Conservation (phyloP, 2,329 filamentous ascomycete genomes). For the Penicillium occitanis region DNA sequence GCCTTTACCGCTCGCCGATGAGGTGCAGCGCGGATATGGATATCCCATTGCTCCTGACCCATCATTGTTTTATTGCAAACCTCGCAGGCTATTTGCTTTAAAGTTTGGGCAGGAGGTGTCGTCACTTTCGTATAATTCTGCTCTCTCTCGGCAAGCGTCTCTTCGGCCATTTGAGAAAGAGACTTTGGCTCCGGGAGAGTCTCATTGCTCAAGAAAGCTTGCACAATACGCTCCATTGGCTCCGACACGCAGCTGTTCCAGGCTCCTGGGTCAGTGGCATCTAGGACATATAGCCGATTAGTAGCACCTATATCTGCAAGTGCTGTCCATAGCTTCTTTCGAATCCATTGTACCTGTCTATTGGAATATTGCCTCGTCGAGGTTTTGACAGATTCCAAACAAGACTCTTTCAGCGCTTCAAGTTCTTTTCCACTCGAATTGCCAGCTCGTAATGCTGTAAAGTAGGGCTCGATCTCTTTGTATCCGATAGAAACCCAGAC, state of each 20-base stretch:
- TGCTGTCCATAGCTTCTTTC: conserved; percentile 73
- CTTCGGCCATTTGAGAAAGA: conserved; percentile 57
- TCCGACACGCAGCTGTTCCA: conserved; percentile 66
- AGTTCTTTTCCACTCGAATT: conserved; percentile 43
- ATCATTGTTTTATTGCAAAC: conserved; percentile 62
- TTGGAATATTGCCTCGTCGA: conserved; percentile 86
- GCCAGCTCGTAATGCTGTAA: conserved; percentile 48
- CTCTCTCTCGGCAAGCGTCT: conserved; percentile 59
- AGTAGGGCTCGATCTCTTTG: conserved; percentile 80
- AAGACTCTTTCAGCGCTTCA: conserved; percentile 56
- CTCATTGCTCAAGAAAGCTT: conserved; percentile 61
- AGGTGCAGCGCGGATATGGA: conserved; percentile 56
- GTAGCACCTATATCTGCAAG: conserved; percentile 57
- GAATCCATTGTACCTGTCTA: conserved; percentile 83
- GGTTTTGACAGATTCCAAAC: conserved; percentile 73
- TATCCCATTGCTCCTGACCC: conserved; percentile 58
- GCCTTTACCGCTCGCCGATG: conserved; percentile 60
- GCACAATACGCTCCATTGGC: conserved; percentile 63
- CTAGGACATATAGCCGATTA: conserved; percentile 70
- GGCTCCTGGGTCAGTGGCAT: conserved; percentile 67
- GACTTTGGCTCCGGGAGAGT: conserved; percentile 56
- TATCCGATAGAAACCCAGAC: conserved; percentile 98
- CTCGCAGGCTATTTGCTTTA: conserved; percentile 62
- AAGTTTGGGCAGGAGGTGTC: conserved; percentile 42
- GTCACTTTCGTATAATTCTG: conserved; percentile 36